Conservation (phyloP, 2,329 filamentous ascomycete species). For the Cytospora mali region DNA sequence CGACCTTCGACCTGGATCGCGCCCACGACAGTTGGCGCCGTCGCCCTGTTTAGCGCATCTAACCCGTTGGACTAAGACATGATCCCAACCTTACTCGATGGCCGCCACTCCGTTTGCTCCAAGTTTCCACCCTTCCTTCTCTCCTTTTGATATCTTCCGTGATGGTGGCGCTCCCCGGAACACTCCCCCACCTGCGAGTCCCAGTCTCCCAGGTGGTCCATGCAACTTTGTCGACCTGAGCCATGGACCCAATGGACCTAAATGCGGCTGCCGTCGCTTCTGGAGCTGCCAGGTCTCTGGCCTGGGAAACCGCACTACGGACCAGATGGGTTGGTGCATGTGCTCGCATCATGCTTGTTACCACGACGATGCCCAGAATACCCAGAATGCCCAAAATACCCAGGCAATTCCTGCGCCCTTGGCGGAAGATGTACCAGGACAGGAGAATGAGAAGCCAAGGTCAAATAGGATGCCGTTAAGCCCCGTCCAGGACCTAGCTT, state of each 20-base stretch:
- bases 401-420: slow-evolving; percentile 3
- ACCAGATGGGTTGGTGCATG: slow-evolving; percentile 60
- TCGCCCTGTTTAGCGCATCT: slow-evolving; percentile 19
- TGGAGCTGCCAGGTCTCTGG: slow-evolving; percentile 51
- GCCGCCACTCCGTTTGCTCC: slow-evolving; percentile 53
- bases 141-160: slow-evolving; percentile 57
- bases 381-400: slow-evolving; percentile 35
- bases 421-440: slow-evolving; percentile 35
- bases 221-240: slow-evolving; percentile 62
- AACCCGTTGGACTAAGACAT: slow-evolving; percentile 37
- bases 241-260: slow-evolving; percentile 53
- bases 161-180: slow-evolving; percentile 41
- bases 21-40: slow-evolving; percentile 10
- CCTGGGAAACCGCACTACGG: slow-evolving; percentile 38
- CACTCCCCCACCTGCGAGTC: slow-evolving; percentile 30
- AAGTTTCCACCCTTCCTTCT: slow-evolving; percentile 46
- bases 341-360: slow-evolving; percentile 65
- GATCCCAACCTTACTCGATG: slow-evolving; percentile 48
- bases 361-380: slow-evolving; percentile 52
- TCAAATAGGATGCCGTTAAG: slow-evolving; percentile 54
- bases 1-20: slow-evolving; percentile 6
- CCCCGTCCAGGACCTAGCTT: slow-evolving; percentile 49
- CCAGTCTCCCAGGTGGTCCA: slow-evolving; percentile 51
- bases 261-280: slow-evolving; percentile 64
- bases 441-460: slow-evolving; percentile 57